Evolutionary conservation across 371 early-diverging fungal genomes (phyloP).

Genomic region (Rhizopus sp.): DNA sequence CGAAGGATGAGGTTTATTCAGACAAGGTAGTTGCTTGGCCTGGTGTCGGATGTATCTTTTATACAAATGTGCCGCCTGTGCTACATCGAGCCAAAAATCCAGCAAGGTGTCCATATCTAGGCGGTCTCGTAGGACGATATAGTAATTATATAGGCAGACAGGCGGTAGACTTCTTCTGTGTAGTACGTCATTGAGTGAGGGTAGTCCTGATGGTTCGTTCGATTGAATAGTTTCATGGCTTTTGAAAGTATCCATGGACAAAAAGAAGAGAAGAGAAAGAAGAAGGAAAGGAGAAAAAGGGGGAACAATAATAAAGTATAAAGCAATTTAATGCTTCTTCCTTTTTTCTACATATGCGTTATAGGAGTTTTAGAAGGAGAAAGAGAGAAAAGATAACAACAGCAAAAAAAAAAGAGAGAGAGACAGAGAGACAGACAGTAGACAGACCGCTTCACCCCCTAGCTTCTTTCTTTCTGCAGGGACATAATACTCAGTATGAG

Average conservation of each 20-base stretch:
- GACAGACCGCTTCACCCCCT: no score
- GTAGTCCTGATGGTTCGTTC: constrained; percentile 27
- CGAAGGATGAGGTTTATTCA: not conserved
- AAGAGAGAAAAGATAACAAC: no score
- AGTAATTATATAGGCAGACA: constrained; percentile 68
- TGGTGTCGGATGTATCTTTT: constrained; percentile 42
- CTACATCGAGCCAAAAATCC: constrained; percentile 73
- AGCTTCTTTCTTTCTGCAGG: no score
- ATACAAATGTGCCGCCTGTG: constrained; percentile 60
- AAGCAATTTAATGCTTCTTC: no score
- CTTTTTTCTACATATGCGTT: no score
- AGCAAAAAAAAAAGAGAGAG: no score
- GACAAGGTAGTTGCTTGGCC: constrained; percentile 2
- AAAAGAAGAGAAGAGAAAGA: no score
- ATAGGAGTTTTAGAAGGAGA: no score
- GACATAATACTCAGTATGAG: no score
- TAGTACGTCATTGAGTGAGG: constrained; percentile 60
- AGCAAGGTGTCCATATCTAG: constrained; percentile 53
- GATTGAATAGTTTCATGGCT: constrained; percentile 12
- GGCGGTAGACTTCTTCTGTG: constrained; percentile 64
- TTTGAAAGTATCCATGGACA: not conserved
- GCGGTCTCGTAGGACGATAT: constrained; percentile 62
- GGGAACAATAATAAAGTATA: no score
- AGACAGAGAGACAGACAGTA: no score
- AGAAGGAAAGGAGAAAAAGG: no score